Conservation (phyloP, 2,329 filamentous ascomycete species). For the Thelonectria olida region DNA sequence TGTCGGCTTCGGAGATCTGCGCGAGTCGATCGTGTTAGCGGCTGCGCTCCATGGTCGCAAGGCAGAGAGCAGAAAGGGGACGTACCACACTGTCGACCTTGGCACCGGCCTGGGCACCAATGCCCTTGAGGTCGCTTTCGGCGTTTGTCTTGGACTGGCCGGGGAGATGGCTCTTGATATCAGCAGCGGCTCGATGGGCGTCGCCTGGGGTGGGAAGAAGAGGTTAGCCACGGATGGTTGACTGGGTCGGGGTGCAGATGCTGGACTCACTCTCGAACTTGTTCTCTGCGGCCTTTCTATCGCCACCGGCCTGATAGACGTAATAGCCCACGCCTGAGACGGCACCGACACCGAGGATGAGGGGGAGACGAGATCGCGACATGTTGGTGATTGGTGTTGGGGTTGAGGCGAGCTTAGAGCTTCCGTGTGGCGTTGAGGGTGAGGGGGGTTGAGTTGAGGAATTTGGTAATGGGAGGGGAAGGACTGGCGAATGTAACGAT, state of each 20-base stretch:
- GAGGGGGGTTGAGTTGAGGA: not conserved
- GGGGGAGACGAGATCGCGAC: slow-evolving; percentile 58
- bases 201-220: slow-evolving; percentile 67
- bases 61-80: slow-evolving; percentile 26
- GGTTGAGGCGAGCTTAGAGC: not conserved
- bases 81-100: slow-evolving; percentile 77
- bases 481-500: slow-evolving; percentile 10
- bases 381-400: slow-evolving; percentile 19
- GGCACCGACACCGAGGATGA: slow-evolving; percentile 68
- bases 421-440: not conserved
- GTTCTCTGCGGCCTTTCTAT: slow-evolving; percentile 84
- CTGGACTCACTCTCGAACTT: slow-evolving; percentile 78
- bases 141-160: slow-evolving; percentile 65
- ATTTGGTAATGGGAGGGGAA: not conserved
- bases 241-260: not conserved
- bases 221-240: slow-evolving; percentile 24
- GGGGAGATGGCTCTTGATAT: slow-evolving; percentile 72
- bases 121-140: slow-evolving; percentile 68
- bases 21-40: not conserved
- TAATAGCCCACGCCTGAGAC: slow-evolving; percentile 85
- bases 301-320: slow-evolving; percentile 86
- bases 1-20: slow-evolving; percentile 65
- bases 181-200: slow-evolving; percentile 72
- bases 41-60: not conserved
- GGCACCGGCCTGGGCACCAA: slow-evolving; percentile 61